These are phyloP conservation scores for Phaseolus lunatus DNA, from an alignment of 306 rosid species.

Conservation along the genomic window DNA sequence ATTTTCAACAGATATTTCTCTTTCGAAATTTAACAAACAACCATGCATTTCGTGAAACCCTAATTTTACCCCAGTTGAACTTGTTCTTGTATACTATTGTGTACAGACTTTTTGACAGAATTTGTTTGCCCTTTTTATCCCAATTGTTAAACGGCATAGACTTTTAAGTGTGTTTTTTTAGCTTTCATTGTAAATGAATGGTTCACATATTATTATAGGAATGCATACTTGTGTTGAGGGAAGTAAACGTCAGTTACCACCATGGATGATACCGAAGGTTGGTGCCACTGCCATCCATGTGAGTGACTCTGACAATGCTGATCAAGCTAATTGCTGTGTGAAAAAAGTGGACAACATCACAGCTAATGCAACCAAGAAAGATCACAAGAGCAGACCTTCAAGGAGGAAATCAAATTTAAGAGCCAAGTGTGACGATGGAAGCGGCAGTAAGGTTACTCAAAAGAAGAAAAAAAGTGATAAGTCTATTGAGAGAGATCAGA, in stretches of 20 bases:
- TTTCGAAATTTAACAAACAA: constrained; percentile 4
- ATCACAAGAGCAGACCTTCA: constrained; percentile 42
- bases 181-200: constrained; percentile 17
- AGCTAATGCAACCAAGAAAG: constrained; percentile 29
- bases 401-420: constrained; percentile 45
- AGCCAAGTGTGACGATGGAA: constrained; percentile 48
- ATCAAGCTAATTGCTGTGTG: constrained; percentile 35
- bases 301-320: constrained; percentile 48
- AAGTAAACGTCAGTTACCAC: constrained; percentile 67
- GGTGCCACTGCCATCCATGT: constrained; percentile 47
- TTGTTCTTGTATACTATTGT: background rate
- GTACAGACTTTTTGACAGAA: background rate
- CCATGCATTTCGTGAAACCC: constrained; percentile 36
- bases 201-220: constrained; percentile 36
- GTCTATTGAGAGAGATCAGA: constrained; percentile 38
- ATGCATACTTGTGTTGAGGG: constrained; percentile 53
- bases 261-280: constrained; percentile 75
- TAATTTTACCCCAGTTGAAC: constrained; percentile 23
- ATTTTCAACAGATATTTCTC: background rate
- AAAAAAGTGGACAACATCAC: constrained; percentile 45
- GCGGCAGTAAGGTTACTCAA: constrained; percentile 17
- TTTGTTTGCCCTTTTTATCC: background rate
- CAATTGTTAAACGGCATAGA: background rate
- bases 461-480: constrained; percentile 44
- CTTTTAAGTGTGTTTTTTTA: no score